Base-by-base conservation (phyloP, 2,329 filamentous ascomycete species). In the Acrodontium crateriforme region DNA sequence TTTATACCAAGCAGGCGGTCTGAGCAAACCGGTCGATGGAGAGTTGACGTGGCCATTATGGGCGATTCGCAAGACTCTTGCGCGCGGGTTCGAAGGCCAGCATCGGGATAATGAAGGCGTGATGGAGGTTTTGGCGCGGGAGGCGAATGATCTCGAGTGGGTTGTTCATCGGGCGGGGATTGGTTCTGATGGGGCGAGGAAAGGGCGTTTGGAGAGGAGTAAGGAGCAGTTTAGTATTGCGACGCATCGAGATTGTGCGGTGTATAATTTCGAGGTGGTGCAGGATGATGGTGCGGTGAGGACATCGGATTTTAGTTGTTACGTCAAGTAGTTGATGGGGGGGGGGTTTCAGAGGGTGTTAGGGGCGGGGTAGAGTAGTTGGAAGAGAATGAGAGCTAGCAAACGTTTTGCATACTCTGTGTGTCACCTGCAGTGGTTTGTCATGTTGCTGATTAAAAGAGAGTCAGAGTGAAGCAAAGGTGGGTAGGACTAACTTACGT, bases 21-120 rank as follows among this genome's bases (percentile, higher is more conserved):
- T 34, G 10, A 31, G 24, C 24, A 21, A 21, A 11, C 32, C 32
- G 9, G 30, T 30, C 19, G 29, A 10, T 17, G 19, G n/a, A 18
- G 14, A n/a, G n/a, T n/a, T n/a, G n/a, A n/a, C n/a, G n/a, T n/a
- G n/a, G 2, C 11, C 20, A 6, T 11, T 30, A 2, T 27, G 31
- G 27, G 14, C 15, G 8, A 8, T 33, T 3, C 27, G 31, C 5
- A 14, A 33, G 14, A 29, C 26, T 6, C 4, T 30, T 9, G 27
- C 25, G 4, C 25, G 16, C 11, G 21, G 14, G 3, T 33, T 26
- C 21, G 22, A 16, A 10, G 31, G 31, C 4, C 31, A 33, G 14
- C 31, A 33, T 24, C 35, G 34, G 22, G 36, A 36, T 35, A 34
- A 32, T 20, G 35, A 39, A 25, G 38, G 32, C 21, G 38, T 39